Conservation (phyloP, 495 filamentous ascomycete species). For the Hyaloscypha finlandica region DNA sequence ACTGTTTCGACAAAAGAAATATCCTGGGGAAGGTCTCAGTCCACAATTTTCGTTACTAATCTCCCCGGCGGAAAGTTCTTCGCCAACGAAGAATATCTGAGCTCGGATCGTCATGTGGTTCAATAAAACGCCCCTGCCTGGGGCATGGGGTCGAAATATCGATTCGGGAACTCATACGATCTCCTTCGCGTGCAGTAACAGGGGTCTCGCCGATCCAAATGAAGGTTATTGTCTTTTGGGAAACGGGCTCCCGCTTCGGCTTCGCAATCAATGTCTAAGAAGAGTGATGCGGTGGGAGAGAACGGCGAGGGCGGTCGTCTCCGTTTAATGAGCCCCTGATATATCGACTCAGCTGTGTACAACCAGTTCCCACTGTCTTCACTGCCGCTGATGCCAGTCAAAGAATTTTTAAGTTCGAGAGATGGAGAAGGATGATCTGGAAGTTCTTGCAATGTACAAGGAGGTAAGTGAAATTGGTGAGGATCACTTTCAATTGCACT, state of each 20-base stretch:
- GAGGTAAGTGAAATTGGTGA: not conserved
- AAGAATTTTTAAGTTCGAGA: not conserved
- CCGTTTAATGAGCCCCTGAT: not conserved
- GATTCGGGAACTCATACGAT: not conserved
- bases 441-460: not conserved
- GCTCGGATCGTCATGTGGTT: not conserved
- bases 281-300: not conserved
- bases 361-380: not conserved
- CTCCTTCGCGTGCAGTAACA: not conserved
- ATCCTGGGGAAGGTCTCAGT: not conserved
- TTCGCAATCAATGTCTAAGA: not conserved
- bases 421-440: slow-evolving; percentile 1
- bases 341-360: not conserved
- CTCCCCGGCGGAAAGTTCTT: not conserved
- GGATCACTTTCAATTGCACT: not conserved
- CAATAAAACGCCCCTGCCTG: not conserved
- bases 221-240: not conserved
- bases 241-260: not conserved
- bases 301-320: not conserved
- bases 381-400: not conserved
- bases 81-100: not conserved
- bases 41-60: not conserved
- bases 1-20: not conserved
- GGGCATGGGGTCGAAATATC: not conserved
- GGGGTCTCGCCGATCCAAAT: not conserved